Evolutionary conservation across 1,139 yeast species (phyloP).

Genomic region (Pichia sp.): DNA sequence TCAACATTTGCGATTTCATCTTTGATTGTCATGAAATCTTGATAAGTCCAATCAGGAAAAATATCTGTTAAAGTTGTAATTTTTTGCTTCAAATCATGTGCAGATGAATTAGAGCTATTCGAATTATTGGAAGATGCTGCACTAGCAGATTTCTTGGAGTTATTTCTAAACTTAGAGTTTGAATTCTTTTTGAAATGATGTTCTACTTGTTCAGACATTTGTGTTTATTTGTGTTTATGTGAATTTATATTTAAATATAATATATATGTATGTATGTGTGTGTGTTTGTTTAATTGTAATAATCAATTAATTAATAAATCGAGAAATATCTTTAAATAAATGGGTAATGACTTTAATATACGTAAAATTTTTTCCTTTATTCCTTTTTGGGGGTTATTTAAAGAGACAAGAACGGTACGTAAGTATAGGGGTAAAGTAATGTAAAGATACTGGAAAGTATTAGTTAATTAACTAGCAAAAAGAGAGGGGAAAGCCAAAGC

Average conservation of each 20-base stretch:
- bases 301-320: background rate
- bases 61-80: conserved; percentile 67
- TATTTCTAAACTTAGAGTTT: conserved; percentile 35
- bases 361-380: too few relatives aligned
- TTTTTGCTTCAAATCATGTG: conserved; percentile 39
- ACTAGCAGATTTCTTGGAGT: conserved; percentile 37
- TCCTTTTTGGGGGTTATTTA: too few relatives aligned
- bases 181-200: conserved; percentile 26
- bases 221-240: conserved; percentile 9
- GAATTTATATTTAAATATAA: background rate
- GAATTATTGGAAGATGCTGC: background rate
- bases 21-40: conserved; percentile 72
- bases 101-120: conserved; percentile 1
- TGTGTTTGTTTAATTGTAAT: background rate
- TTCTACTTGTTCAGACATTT: conserved; percentile 28
- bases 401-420: too few relatives aligned
- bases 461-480: too few relatives aligned
- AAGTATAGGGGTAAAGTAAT: too few relatives aligned
- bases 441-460: too few relatives aligned
- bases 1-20: conserved; percentile 62
- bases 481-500: too few relatives aligned
- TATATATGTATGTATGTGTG: background rate
- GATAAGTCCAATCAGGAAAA: conserved; percentile 93
- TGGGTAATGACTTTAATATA: too few relatives aligned
- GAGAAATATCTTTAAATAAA: background rate